Conservation (phyloP, 306 rosid species). For the Oxytropis ochrocephala region DNA sequence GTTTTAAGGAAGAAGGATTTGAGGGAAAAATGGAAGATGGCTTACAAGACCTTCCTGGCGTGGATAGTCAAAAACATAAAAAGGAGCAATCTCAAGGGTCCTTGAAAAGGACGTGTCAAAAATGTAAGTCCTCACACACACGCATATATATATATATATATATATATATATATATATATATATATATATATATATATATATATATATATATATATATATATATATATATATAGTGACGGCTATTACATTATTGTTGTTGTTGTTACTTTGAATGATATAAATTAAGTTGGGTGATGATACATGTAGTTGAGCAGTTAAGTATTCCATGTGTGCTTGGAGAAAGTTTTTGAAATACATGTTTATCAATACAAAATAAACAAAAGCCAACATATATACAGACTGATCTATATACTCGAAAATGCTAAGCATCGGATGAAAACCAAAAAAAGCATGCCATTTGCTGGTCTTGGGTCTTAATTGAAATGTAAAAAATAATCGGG, state of each 20-base stretch:
- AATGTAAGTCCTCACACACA: slow-evolving; percentile 34
- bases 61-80: slow-evolving; percentile 24
- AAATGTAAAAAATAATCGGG: not conserved
- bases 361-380: not conserved
- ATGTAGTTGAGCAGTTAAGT: not conserved
- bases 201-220: not conserved
- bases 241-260: not conserved
- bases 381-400: not conserved
- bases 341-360: not conserved
- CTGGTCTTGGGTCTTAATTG: not conserved
- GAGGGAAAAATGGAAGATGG: slow-evolving; percentile 18
- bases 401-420: not conserved
- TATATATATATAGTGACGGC: not conserved
- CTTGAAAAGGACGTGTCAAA: slow-evolving; percentile 21
- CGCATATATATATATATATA: not conserved
- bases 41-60: slow-evolving; percentile 15
- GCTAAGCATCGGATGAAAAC: not conserved
- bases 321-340: not conserved
- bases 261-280: not conserved
- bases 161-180: not conserved
- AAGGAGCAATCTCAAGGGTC: slow-evolving; percentile 26
- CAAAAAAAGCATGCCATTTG: not conserved
- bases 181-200: not conserved
- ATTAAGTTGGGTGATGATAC: not conserved
- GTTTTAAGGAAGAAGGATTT: slow-evolving; percentile 23